Base-by-base conservation (phyloP, 2,329 filamentous ascomycete genomes). In the Kalaharituber pfeilii region DNA sequence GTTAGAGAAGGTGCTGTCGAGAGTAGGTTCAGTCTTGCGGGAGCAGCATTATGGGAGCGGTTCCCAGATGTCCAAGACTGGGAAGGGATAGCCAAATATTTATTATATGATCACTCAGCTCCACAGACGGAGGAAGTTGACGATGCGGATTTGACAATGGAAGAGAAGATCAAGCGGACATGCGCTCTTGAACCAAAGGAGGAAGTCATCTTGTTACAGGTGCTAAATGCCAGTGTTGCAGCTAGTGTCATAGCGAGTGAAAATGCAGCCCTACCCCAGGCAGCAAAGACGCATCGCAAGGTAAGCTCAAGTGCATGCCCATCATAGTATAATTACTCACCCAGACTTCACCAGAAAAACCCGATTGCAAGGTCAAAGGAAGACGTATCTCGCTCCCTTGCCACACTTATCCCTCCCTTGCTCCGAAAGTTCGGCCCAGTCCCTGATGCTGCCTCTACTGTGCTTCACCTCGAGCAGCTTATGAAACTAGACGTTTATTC, bases 351-450 rank as follows among this genome's bases (percentile, higher is more conserved):
- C n/a, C 3, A 27, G n/a, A 50, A 28, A 50, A 50, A 25, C 24
- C 24, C n/a, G 47, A 50, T 8, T 44, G 42, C n/a, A 47, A 15
- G n/a, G 11, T 47, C 42, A 11, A 20, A 47, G 18, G 62, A 63
- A 25, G 54, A 58, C 11, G 61, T 64, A 25, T 63, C 61, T 3
- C 58, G 62, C 13, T 60, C 56, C n/a, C 74, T 98, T 33, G 85
- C 86, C 7, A 73, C 76, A 33, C 74, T 84, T 13, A 89, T 96
- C 53, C 91, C 91, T 0, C 81, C 79, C 59, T 76, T 98, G 1
- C 72, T 98, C 51, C 94, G 83, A 69, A 96, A 95, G 66, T 98
- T 87, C 63, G 89, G 91, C 4, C 85, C 88, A n/a, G 77, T 84
- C 26, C 84, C 91, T 15, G 81, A 84, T 63, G 88, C 89, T 24